A percentile compares a stretch with the other conserved stretches of the same genome.
Conservation (phyloP, 2,329 filamentous ascomycete species). For the Pseudocercospora musae region DNA sequence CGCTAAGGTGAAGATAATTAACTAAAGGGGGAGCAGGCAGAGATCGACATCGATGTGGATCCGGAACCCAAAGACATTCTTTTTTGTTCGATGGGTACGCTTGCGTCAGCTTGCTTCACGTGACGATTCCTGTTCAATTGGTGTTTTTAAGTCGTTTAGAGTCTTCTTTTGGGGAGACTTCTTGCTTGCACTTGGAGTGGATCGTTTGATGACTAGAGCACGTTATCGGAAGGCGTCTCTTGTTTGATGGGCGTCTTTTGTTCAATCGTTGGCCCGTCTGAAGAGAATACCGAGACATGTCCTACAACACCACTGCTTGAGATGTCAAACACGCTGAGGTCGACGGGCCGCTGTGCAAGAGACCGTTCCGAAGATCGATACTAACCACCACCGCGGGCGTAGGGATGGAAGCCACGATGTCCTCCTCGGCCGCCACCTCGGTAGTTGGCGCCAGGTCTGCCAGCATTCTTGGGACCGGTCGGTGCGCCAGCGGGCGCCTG, state of each 20-base stretch:
- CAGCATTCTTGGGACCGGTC: conserved; percentile 93
- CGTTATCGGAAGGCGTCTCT: neutral
- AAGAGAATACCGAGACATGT: neutral
- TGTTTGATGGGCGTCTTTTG: neutral
- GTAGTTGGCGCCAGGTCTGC: conserved; percentile 87
- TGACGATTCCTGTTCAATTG: neutral
- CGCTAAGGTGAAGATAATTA: neutral
- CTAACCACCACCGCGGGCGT: conserved; percentile 47
- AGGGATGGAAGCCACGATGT: conserved; percentile 75
- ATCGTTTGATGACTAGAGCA: neutral
- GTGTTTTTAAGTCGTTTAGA: neutral
- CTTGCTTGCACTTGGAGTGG: neutral
- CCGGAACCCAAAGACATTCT: neutral
- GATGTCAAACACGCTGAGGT: neutral
- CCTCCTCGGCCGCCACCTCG: conserved; percentile 80
- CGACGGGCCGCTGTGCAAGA: neutral
- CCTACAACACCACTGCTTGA: neutral
- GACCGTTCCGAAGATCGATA: neutral
- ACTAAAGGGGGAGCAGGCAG: neutral
- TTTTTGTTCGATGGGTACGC: neutral
- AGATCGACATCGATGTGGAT: neutral
- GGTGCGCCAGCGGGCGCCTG: conserved; percentile 74
- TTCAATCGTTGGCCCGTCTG: neutral
- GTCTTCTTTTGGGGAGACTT: neutral
- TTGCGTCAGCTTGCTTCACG: neutral